Base-by-base conservation (phyloP, 495 filamentous ascomycete species). In the Astrothelium subdiscretum region DNA sequence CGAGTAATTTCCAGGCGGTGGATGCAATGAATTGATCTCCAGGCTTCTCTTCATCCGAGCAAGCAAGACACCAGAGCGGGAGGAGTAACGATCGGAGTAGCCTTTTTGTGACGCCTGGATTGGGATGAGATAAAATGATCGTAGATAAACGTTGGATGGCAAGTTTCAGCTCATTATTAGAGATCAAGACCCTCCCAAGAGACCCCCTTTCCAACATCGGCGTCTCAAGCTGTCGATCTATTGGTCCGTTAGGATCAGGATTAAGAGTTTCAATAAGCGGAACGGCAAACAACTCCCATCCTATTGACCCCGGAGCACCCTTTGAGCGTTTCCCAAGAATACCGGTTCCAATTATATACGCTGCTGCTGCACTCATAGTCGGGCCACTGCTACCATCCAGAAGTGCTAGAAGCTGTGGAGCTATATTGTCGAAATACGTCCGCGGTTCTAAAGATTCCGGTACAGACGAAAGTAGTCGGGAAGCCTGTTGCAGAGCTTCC, bases 321-420 rank as follows among this genome's bases (percentile, higher is more conserved):
- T 80, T 83, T 29, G 79, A 72, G 58, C 82, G 85, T 60, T 83
- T 84, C 0, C 84, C 83, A 57, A 94, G 69, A 22, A 92, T 84
- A 0, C 88, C 87, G 67, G 84, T 86, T 0, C 86, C 87, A 60
- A 91, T 86, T 48, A 89, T 80, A 69, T 89, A 89, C 0, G 86
- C 82, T 3, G 85, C 86, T 5, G 81, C 85, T 65, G 79, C 86
- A 61, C 73, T 78, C 63, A 92, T 73, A 67, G 90, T 87, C 3
- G 73, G 77, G 8, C 83, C 82, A 31, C 84, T 82, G 31, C 77
- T 74, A 1, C 85, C 86, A 66, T 90, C 86, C 24, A 94, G 79
- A 15, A 92, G 77, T 32, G 70, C 67, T 22, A 88, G 72, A 13
- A 94, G 76, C 66, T 91, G 87, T 10, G 85, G 83, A 2, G 81